phyloP scores from a whole-genome alignment of 768 basidiomycete species.

The Xerocomus brunneocitrinus region DNA sequence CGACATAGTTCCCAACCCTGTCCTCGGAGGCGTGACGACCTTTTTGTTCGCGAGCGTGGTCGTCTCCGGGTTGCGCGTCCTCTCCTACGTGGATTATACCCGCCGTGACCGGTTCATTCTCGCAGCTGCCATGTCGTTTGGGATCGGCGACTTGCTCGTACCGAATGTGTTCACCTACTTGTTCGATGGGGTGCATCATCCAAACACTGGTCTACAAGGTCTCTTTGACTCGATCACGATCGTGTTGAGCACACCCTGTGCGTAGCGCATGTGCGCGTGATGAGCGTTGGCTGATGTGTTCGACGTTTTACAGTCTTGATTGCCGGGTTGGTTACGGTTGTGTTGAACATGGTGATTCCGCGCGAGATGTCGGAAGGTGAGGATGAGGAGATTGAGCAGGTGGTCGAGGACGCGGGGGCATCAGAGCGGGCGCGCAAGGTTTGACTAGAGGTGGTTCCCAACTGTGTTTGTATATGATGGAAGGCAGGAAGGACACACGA shows the following conservation, averaged over 20 bases:
- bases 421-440: background rate
- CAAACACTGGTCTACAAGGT: slow-evolving; percentile 55
- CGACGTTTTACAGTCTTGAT: slow-evolving; percentile 41
- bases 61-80: slow-evolving; percentile 65
- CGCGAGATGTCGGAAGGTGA: slow-evolving; percentile 22
- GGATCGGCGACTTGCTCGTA: slow-evolving; percentile 67
- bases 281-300: background rate
- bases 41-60: slow-evolving; percentile 79
- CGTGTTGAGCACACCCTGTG: slow-evolving; percentile 76
- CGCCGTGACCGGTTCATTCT: slow-evolving; percentile 68
- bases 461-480: too few species aligned
- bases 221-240: slow-evolving; percentile 78
- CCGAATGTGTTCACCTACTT: slow-evolving; percentile 62
- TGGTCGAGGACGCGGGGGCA: slow-evolving; percentile 23
- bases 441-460: background rate
- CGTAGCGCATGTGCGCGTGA: slow-evolving; percentile 25
- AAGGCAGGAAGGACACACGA: too few species aligned
- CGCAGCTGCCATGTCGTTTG: slow-evolving; percentile 63
- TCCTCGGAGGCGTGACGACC: slow-evolving; percentile 82
- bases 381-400: slow-evolving; percentile 21
- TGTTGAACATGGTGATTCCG: slow-evolving; percentile 58
- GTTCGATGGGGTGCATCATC: slow-evolving; percentile 56
- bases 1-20: slow-evolving; percentile 62
- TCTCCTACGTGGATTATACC: slow-evolving; percentile 55
- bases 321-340: slow-evolving; percentile 52